These are phyloP conservation scores for Dioscorea dumetorum DNA, from an alignment of 106 monocot genomes.

Conservation along the genomic window DNA sequence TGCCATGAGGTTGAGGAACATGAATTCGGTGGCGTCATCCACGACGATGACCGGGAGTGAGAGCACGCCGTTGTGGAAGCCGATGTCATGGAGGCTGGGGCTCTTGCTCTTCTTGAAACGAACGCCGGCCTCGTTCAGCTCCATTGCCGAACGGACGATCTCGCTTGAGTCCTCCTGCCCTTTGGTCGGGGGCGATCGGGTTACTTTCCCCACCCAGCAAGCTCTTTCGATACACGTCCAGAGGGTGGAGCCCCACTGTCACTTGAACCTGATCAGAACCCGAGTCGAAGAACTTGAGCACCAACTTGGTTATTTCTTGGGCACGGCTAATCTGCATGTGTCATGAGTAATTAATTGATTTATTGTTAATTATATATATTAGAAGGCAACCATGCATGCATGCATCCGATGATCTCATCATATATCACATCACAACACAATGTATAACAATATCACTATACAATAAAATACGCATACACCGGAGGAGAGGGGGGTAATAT, in stretches of 20 bases:
- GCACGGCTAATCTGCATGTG: background rate
- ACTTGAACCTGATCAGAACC: background rate
- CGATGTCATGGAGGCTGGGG: constrained; percentile 59
- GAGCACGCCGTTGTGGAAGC: constrained; percentile 56
- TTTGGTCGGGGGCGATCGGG: background rate
- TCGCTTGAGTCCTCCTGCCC: constrained; percentile 10
- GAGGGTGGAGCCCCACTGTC: constrained; percentile 41
- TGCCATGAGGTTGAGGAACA: constrained; percentile 81
- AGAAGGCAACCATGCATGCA: too few species aligned
- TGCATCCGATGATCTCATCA: too few species aligned
- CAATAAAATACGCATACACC: constrained; percentile 1
- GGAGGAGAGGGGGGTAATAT: constrained; percentile 20
- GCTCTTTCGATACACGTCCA: constrained; percentile 65
- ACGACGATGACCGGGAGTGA: constrained; percentile 49
- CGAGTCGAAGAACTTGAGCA: constrained; percentile 34
- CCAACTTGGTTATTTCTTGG: constrained; percentile 35
- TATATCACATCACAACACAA: too few species aligned
- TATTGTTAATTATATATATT: background rate
- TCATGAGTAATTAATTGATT: background rate
- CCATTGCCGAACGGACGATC: constrained; percentile 54
- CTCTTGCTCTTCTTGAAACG: constrained; percentile 38
- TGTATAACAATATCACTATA: background rate
- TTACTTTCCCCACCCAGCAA: constrained; percentile 28
- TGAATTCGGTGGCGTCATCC: constrained; percentile 58
- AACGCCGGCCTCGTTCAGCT: constrained; percentile 80